Base-by-base conservation (phyloP, 2,329 filamentous ascomycete genomes). In the Colletotrichum euphorbiae region DNA sequence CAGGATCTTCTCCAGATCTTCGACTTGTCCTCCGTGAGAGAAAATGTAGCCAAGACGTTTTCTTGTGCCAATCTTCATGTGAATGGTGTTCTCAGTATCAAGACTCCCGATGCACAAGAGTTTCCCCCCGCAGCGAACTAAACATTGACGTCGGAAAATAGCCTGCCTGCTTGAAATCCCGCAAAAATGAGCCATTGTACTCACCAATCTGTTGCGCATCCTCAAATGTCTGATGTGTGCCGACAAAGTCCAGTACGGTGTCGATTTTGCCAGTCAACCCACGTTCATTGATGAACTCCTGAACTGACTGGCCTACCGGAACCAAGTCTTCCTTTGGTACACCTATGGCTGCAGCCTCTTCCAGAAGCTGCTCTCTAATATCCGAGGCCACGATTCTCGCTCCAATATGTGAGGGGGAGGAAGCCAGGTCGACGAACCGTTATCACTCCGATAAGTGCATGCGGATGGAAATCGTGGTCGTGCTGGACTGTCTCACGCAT, bases 381-480 rank as follows among this genome's bases (percentile, higher is more conserved):
- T 73, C 69, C 11, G 62, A 72, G 4, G 71, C 65, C 36, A 82
- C 93, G 13, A 85, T 91, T 19, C 85, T 89, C 52, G 87, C 77
- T 11, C 78, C 77, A n/a, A 81, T 76, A 52, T n/a, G 24, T 24
- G 28, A 17, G 21, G 31, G 31, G 48, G 48, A 52, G 31, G n/a
- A n/a, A 19, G 33, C 51, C 51, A 21, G 31, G 11, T 13, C 17
- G 11, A 13, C n/a, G 24, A 13, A 13, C 51, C 33, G 15, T 54
- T 40, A 54, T 54, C 51, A 54, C 51, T 33, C 51, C 51, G 51
- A 40, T 54, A 54, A 7, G 33, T 54, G 33, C 33, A 54, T 38
- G 17, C n/a, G 13, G 31, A 13, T n/a, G 33, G 12, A 9, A 17
- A 40, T 54, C 33, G 21, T 38, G 13, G 36, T 31, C 12, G 31